These are phyloP conservation scores for Thalassiosira ordinaria DNA, from an alignment of 352 stramenopile species.

Conservation along the genomic window DNA sequence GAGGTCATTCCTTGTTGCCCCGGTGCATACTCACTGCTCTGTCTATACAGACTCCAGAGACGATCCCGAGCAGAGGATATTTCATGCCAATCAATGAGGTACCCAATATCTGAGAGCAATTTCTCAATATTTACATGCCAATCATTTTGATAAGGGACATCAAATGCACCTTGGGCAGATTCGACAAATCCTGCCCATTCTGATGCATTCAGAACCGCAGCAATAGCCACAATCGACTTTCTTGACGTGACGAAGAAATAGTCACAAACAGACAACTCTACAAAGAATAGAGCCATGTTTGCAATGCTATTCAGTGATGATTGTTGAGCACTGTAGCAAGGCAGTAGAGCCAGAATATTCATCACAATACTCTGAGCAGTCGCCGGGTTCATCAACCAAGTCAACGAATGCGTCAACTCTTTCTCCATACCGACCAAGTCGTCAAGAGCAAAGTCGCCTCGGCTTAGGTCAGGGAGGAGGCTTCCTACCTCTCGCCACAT, in stretches of 20 bases:
- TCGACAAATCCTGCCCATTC: constrained; percentile 42
- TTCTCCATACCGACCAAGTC: constrained; percentile 73
- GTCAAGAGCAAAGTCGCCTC: constrained; percentile 66
- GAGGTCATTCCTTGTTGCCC: neutral
- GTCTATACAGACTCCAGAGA: constrained; percentile 42
- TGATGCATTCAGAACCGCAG: constrained; percentile 74
- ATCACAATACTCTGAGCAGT: constrained; percentile 68
- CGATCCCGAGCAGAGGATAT: constrained; percentile 39
- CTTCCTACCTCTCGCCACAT: constrained; percentile 35
- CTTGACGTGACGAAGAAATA: constrained; percentile 66
- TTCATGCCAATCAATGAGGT: constrained; percentile 42
- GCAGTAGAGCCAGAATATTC: constrained; percentile 57
- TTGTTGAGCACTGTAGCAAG: constrained; percentile 19
- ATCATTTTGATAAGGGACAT: constrained; percentile 22
- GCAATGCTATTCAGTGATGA: constrained; percentile 28
- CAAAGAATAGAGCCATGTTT: constrained; percentile 65
- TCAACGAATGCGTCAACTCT: constrained; percentile 69
- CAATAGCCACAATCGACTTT: constrained; percentile 61
- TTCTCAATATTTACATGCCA: constrained; percentile 30
- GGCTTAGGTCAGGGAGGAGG: constrained; percentile 64
- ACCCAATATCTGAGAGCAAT: constrained; percentile 36
- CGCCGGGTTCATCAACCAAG: constrained; percentile 72
- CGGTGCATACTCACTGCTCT: constrained; percentile 20
- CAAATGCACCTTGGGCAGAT: neutral
- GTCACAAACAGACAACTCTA: constrained; percentile 76